Evolutionary conservation across 805 yeast genomes (phyloP), one percentile per base, ranked within the genome.

Genomic region (Candida insectorum): DNA sequence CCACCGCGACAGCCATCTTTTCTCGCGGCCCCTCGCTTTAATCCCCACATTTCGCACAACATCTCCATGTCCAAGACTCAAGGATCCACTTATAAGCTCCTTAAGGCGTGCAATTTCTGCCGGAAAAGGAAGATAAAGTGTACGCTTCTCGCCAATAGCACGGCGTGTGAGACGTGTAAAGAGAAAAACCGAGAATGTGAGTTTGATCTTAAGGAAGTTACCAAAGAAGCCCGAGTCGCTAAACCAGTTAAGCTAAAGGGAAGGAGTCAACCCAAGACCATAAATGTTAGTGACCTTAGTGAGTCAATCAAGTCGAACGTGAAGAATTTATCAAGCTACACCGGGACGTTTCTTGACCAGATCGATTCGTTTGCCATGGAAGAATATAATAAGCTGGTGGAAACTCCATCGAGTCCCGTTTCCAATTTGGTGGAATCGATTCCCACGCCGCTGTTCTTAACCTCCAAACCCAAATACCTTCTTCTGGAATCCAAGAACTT

Each of bases 41-140:
- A n/a, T n/a, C n/a, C n/a, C n/a, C n/a, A n/a, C n/a, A n/a, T n/a
- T n/a, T n/a, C n/a, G n/a, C n/a, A n/a, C n/a, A n/a, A n/a, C n/a
- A n/a, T n/a, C n/a, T n/a, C n/a, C n/a, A n/a, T n/a, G n/a, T n/a
- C n/a, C n/a, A n/a, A n/a, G n/a, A n/a, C n/a, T n/a, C n/a, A n/a
- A n/a, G n/a, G n/a, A n/a, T n/a, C n/a, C n/a, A n/a, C 45, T 2
- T 41, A 40, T 25, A 48, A 49, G 33, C 28, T 49, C 9, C 23
- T 49, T 8, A 44, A 44, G 28, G 54, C 54, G 1, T 49, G 54
- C 28, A 48, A 40, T 23, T 40, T 41, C 23, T 49, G 52, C 33
- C 18, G 52, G 15, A 44, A 40, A 25, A 26, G 52, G 10, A 49
- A 49, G 34, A 43, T 44, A 4, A 46, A 46, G 34, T 49, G 54